Percentiles rank a stretch among this genome's conserved stretches.
These are phyloP conservation scores for Silene uniflora DNA, from an alignment of 148 eudicot genomes.

Conservation along the genomic window DNA sequence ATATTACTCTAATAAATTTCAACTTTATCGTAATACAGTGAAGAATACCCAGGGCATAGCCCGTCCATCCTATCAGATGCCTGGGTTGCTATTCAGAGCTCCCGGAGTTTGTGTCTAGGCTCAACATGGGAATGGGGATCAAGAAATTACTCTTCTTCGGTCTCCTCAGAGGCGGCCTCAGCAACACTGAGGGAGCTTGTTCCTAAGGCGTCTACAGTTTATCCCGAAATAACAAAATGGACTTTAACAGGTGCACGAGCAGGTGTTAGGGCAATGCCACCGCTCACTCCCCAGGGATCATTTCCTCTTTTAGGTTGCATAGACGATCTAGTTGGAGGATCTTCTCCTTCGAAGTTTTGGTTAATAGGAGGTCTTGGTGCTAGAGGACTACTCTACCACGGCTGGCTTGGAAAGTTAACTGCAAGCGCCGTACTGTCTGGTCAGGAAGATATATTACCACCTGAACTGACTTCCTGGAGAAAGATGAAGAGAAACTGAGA, in stretches of 20 bases:
- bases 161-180: slow-evolving; percentile 61
- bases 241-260: slow-evolving; percentile 52
- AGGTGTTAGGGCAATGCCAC: slow-evolving; percentile 94
- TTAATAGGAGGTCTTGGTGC: slow-evolving; percentile 86
- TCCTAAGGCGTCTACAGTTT: slow-evolving; percentile 66
- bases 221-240: slow-evolving; percentile 70
- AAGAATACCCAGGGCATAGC: slow-evolving; percentile 50
- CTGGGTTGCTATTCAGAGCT: slow-evolving; percentile 80
- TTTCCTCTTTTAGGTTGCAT: slow-evolving; percentile 77
- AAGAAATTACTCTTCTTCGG: slow-evolving; percentile 54
- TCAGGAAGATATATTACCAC: slow-evolving; percentile 58
- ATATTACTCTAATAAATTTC: not conserved
- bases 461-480: slow-evolving; percentile 76
- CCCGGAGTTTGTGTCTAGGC: slow-evolving; percentile 57
- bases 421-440: slow-evolving; percentile 70
- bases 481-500: slow-evolving; percentile 22
- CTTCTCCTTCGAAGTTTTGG: slow-evolving; percentile 57
- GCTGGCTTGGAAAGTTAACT: slow-evolving; percentile 78
- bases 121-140: slow-evolving; percentile 99
- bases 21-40: slow-evolving; percentile 35
- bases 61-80: slow-evolving; percentile 93
- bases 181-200: slow-evolving; percentile 65
- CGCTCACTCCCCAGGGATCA: slow-evolving; percentile 74
- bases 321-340: slow-evolving; percentile 44
- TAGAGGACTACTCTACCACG: slow-evolving; percentile 86